Evolutionary conservation across 192 early-diverging fungal genomes (phyloP).

Genomic region (Entomortierella beljakovae): DNA sequence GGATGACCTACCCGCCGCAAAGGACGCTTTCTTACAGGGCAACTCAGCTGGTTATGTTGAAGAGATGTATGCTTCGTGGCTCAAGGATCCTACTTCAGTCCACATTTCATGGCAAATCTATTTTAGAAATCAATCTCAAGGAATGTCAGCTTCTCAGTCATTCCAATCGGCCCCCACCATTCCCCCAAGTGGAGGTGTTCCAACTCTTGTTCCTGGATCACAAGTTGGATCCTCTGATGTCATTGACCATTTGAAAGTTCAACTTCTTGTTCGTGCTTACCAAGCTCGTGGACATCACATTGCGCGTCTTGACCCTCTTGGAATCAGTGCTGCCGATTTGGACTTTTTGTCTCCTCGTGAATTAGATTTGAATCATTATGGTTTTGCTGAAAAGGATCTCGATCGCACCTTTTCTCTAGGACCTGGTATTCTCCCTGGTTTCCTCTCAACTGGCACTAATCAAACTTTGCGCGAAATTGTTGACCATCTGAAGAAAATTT

Average conservation of each 20-base stretch:
- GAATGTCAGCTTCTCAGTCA: conserved; percentile 73
- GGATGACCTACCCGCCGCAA: conserved; percentile 63
- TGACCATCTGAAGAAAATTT: conserved; percentile 81
- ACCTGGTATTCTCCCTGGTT: conserved; percentile 94
- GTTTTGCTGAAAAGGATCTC: conserved; percentile 93
- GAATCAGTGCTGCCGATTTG: conserved; percentile 75
- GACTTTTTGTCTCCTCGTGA: conserved; percentile 75
- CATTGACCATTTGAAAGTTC: conserved; percentile 98
- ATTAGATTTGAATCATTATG: conserved; percentile 89
- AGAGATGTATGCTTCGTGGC: conserved; percentile 96
- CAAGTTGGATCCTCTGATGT: conserved; percentile 68
- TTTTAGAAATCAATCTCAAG: conserved; percentile 84
- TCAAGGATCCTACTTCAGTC: conserved; percentile 88
- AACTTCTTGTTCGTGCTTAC: conserved; percentile 95
- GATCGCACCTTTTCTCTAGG: conserved; percentile 93
- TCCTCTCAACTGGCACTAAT: conserved; percentile 74
- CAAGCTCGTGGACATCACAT: conserved; percentile 97
- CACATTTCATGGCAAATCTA: conserved; percentile 98
- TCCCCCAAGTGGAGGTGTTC: conserved; percentile 73
- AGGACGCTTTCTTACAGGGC: conserved; percentile 89
- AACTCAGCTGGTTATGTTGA: conserved; percentile 90
- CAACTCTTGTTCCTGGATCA: conserved; percentile 63
- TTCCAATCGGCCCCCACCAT: conserved; percentile 87
- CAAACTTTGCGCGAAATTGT: conserved; percentile 95
- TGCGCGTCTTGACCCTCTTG: conserved; percentile 96